phyloP scores from a whole-genome alignment of 139 green algal species.

The Closterium sp. region DNA sequence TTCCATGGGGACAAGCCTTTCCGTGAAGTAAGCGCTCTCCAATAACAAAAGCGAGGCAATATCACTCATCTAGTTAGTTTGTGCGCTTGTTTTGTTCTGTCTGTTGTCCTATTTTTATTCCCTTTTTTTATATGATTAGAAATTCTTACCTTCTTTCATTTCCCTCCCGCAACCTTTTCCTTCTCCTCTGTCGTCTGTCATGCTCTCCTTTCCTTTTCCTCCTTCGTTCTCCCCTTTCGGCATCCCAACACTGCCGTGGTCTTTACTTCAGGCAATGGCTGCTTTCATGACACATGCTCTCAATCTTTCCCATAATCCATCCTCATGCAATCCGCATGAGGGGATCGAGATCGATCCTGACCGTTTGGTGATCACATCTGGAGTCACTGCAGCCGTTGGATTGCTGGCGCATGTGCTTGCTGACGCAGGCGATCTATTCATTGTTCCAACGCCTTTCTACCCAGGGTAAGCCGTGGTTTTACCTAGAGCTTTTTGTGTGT shows the following conservation, averaged over 20 bases:
- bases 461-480: constrained; percentile 46
- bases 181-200: background rate
- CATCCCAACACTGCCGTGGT: background rate
- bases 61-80: too few species aligned
- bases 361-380: constrained; percentile 12
- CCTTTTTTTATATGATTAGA: too few species aligned
- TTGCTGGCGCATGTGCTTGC: constrained; percentile 39
- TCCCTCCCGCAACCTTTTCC: too few species aligned
- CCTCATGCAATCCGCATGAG: too few species aligned
- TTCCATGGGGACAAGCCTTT: background rate
- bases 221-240: background rate
- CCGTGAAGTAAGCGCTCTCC: background rate
- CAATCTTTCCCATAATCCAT: background rate
- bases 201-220: background rate
- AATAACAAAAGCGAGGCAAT: too few species aligned
- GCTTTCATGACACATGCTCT: background rate
- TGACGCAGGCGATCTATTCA: constrained; percentile 40
- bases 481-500: background rate
- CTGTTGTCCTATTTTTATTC: too few species aligned
- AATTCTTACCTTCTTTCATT: too few species aligned
- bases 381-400: constrained; percentile 45
- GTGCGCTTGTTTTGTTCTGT: too few species aligned
- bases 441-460: constrained; percentile 59
- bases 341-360: background rate
- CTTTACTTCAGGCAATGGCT: background rate